Evolutionary conservation across 345 rosid genomes (phyloP), one percentile per base, ranked within the genome.

Genomic region (Heritiera littoralis): DNA sequence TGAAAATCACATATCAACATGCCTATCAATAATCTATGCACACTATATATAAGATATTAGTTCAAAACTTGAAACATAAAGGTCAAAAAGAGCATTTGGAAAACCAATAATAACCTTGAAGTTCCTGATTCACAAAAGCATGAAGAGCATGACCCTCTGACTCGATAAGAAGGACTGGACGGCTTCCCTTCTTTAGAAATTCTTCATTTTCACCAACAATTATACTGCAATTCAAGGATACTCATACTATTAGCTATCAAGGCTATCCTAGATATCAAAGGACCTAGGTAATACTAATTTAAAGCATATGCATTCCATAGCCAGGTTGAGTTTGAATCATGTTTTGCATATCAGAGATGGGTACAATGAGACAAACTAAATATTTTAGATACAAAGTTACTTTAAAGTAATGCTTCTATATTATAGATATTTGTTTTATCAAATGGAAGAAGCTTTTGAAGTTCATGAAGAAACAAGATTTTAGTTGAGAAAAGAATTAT

Each of bases 141-240:
- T 91, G 97, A 80, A 94, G 91, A 61, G 94, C 94, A 83, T 92
- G 97, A n/a, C 98, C 99, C 81, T 90, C 87, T 54, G 99, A 96
- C 77, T 94, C 98, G 73, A 96, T 88, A 76, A 88, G 76, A 52
- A 94, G 95, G 83, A 87, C 83, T 8, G 95, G 89, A 20, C 20
- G 75, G 77, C 83, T 86, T 84, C 93, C 91, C 40, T 85, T 86
- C 86, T 86, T 88, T 67, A 91, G 79, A 87, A 80, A 90, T 75
- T 85, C 82, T 85, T 92, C 98, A 77, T 86, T 81, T 79, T 83
- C 86, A 64, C 49, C 84, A 52, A 92, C 88, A 76, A 67, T 74
- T 79, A 95, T 80, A 76, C 98, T 95, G 90, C 82, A 74, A 86
- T 61, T 77, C 12, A 49, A 64, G 60, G 35, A 61, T 73, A 35